Base-by-base conservation (phyloP, 1,139 yeast species). In the Yamadazyma pseudoaaseri region DNA sequence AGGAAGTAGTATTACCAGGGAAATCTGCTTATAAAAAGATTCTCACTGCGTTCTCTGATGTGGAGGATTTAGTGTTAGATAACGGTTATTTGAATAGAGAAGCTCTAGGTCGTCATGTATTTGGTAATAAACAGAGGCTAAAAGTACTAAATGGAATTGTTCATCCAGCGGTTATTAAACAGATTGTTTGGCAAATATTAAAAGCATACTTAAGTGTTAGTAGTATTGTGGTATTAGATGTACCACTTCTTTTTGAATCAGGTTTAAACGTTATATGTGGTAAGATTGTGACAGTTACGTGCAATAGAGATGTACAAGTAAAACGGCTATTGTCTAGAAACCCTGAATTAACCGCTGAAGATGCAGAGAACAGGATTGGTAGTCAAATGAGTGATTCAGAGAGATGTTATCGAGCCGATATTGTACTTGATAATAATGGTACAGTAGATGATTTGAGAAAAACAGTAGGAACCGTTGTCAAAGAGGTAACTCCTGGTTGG, bases 241-340 rank as follows among this genome's bases (percentile, higher is more conserved):
- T 92, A 2, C 99, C 99, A 0, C 63, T 94, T 26, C 64, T 94
- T 18, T 92, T 86, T 58, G 98, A 94, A 54, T 73, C 89, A 22
- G 76, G 79, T 1, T 65, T 92, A 45, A 79, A 86, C 52, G 53
- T 60, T 37, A 60, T 84, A 20, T 90, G 97, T 56, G 96, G 95
- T 0, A 55, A 66, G 6, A 75, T 83, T 0, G 57, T 92, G 2
- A 81, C 86, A 4, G 89, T 90, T 0, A 60, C 78, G 1, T 85
- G 96, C 45, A 63, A 68, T 6, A 64, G 63, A 15, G 70, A 71
- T 1, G 42, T 58, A 4, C 97, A 94, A 56, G 46, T 83, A 21
- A 60, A 70, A 40, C 66, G 98, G 36, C 65, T 94, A 27, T 51
- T 73, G 41, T 50, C 50, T 3, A 67, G 99, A 43, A 90, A 92